Conservation (phyloP, 169 alveolate species). For the Blepharisma undulans region DNA sequence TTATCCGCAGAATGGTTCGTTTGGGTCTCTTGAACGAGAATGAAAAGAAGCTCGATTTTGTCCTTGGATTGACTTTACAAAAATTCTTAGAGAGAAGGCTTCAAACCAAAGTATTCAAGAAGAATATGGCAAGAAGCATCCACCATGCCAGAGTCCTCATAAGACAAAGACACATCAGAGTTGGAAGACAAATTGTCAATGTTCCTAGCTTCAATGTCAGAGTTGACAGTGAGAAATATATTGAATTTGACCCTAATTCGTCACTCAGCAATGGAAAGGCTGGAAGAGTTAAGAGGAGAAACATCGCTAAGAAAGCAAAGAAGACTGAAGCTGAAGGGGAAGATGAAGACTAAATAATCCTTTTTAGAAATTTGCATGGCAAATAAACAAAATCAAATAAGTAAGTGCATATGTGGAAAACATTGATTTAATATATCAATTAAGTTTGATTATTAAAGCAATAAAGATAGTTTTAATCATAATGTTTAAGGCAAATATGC, state of each 20-base stretch:
- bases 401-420: too few species aligned
- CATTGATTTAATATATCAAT: too few species aligned
- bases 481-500: too few species aligned
- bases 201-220: constrained; percentile 99
- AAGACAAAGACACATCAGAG: constrained; percentile 98
- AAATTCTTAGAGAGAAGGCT: constrained; percentile 98
- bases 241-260: constrained; percentile 95
- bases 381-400: too few species aligned
- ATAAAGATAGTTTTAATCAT: too few species aligned
- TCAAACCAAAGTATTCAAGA: constrained; percentile 97
- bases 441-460: too few species aligned
- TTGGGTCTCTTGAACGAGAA: constrained; percentile 95
- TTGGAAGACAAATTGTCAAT: constrained; percentile 97
- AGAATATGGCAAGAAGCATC: constrained; percentile 95
- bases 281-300: constrained; percentile 96
- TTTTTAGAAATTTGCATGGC: not conserved
- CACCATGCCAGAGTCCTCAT: constrained; percentile 99
- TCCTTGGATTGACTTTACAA: constrained; percentile 96
- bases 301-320: constrained; percentile 65
- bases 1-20: constrained; percentile 98
- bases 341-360: not conserved
- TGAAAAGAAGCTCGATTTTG: constrained; percentile 98
- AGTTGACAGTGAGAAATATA: constrained; percentile 97
- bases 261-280: constrained; percentile 97
- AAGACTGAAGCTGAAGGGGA: constrained; percentile 47